Conservation (phyloP, 129 eudicot genomes). For the Ambrosia artemisiifolia region DNA sequence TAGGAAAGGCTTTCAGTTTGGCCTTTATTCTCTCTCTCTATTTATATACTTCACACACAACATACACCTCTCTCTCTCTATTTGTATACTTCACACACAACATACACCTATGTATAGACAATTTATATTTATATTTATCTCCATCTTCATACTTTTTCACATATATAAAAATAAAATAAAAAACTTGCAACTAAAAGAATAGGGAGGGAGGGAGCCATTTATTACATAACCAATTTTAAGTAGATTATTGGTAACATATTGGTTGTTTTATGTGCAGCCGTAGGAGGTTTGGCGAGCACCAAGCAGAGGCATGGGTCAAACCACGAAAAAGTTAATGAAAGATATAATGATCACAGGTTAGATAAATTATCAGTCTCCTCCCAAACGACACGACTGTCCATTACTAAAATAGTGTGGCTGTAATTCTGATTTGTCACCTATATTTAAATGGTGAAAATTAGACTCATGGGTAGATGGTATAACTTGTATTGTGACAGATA, state of each 20-base stretch:
- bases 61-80: no score
- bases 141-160: no score
- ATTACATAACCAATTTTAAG: background rate
- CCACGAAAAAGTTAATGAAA: slow-evolving; percentile 85
- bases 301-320: slow-evolving; percentile 99
- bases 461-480: slow-evolving; percentile 11
- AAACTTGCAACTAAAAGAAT: no score
- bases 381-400: slow-evolving; percentile 49
- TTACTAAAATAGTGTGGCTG: background rate
- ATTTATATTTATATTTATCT: no score
- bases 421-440: slow-evolving; percentile 18
- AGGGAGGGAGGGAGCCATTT: no score
- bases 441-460: slow-evolving; percentile 18
- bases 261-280: slow-evolving; percentile 48
- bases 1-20: no score
- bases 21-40: no score
- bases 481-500: slow-evolving; percentile 28
- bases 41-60: no score
- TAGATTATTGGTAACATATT: background rate
- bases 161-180: no score
- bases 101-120: no score
- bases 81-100: no score
- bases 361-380: slow-evolving; percentile 70
- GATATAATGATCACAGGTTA: slow-evolving; percentile 75
- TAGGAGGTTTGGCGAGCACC: slow-evolving; percentile 92